phyloP scores from a whole-genome alignment of 371 early-diverging fungal genomes.

The Apophysomyces variabilis region DNA sequence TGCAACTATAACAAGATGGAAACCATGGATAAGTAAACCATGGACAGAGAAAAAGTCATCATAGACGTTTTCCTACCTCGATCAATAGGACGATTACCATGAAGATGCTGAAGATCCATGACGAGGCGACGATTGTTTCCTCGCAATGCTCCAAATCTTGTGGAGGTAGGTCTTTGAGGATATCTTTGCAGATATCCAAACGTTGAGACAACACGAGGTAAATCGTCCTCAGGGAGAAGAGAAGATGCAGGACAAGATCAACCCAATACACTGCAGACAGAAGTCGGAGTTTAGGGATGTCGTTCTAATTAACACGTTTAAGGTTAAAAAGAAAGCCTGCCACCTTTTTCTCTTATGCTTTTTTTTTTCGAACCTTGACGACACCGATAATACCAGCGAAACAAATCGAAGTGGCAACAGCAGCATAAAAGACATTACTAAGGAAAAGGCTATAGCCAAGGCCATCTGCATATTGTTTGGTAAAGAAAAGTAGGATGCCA shows the following conservation, averaged over 20 bases:
- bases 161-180: slow-evolving; percentile 32
- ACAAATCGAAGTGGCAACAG: slow-evolving; percentile 41
- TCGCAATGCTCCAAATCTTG: slow-evolving; percentile 45
- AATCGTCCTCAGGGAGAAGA: slow-evolving; percentile 43
- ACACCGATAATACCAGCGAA: slow-evolving; percentile 49
- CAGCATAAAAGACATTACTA: slow-evolving; percentile 42
- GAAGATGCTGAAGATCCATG: slow-evolving; percentile 39
- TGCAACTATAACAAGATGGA: slow-evolving; percentile 27
- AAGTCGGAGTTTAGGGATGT: slow-evolving; percentile 43
- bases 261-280: slow-evolving; percentile 46
- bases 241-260: slow-evolving; percentile 45
- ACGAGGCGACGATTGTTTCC: slow-evolving; percentile 30
- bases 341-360: not conserved
- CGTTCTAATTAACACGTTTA: slow-evolving; percentile 31
- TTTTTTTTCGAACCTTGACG: slow-evolving; percentile 28
- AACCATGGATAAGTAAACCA: too few relatives aligned
- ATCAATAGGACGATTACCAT: slow-evolving; percentile 46
- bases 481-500: slow-evolving; percentile 36
- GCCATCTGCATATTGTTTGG: slow-evolving; percentile 35
- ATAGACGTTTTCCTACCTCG: slow-evolving; percentile 27
- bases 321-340: not conserved
- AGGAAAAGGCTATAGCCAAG: slow-evolving; percentile 34
- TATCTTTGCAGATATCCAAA: slow-evolving; percentile 41
- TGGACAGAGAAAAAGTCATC: not conserved
- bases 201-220: slow-evolving; percentile 38